These are phyloP conservation scores for Fusarium piperis DNA, from an alignment of 2,329 filamentous ascomycete genomes.

Conservation along the genomic window DNA sequence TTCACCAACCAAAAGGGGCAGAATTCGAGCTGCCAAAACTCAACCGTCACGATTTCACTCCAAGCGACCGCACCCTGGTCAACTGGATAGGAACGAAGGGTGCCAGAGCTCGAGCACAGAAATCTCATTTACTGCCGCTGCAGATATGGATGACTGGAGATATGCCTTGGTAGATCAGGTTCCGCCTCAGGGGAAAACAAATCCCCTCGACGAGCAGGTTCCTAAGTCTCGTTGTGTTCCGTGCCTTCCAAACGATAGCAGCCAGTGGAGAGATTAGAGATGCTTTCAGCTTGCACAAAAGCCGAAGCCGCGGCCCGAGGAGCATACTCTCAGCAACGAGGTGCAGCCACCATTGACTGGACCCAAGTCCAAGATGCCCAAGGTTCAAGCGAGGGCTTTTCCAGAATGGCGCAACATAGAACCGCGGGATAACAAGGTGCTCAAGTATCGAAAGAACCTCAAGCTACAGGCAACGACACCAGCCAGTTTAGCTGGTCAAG, in stretches of 20 bases:
- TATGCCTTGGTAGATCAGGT: constrained; percentile 47
- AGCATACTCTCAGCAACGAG: background rate
- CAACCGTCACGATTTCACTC: background rate
- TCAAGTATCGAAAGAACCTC: background rate
- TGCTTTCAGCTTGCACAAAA: constrained; percentile 34
- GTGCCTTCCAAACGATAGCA: constrained; percentile 41
- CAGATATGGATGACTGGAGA: constrained; percentile 47
- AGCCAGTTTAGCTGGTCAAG: background rate
- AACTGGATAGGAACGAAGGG: constrained; percentile 45
- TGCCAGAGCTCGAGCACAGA: constrained; percentile 43
- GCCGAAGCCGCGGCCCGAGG: constrained; percentile 6
- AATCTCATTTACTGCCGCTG: constrained; percentile 45
- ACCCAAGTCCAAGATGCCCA: constrained; percentile 21
- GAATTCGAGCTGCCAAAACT: constrained; percentile 8
- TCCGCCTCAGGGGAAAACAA: constrained; percentile 34
- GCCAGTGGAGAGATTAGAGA: constrained; percentile 32
- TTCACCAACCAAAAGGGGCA: constrained; percentile 13
- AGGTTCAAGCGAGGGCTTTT: constrained; percentile 8
- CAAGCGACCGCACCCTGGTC: constrained; percentile 25
- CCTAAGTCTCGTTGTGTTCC: constrained; percentile 38
- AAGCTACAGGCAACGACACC: background rate
- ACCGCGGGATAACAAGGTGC: background rate
- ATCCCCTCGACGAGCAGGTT: constrained; percentile 11
- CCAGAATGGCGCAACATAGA: constrained; percentile 23
- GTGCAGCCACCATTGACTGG: constrained; percentile 1